Base-by-base conservation (phyloP, 768 basidiomycete genomes). In the Sporobolomyces roseus region DNA sequence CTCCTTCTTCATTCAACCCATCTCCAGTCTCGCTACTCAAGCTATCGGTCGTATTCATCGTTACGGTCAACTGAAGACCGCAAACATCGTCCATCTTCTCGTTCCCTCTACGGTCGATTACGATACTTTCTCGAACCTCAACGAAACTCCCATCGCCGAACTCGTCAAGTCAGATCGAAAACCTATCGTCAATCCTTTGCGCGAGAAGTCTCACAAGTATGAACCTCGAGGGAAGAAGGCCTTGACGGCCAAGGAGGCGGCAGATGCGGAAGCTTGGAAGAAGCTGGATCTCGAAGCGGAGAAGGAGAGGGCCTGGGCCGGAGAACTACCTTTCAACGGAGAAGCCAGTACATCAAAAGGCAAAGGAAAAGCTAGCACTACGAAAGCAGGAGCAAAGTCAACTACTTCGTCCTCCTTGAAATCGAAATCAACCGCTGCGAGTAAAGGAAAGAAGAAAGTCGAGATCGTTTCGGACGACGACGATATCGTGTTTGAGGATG, bases 51-150 rank as follows among this genome's bases (percentile, higher is more conserved):
- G 79, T 35, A 74, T 79, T 87, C 92, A 45, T 71, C 84, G 91
- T 41, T 93, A 85, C 75, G 91, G 91, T 10, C 91, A 93, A 78
- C 81, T 82, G 29, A 89, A 88, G 74, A 85, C 83, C 59, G 93
- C 94, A 48, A 82, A 85, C 60, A 86, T 94, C 64, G 90, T 87
- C 84, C 83, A 89, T 65, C 90, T 91, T 79, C 80, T 91, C 76
- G 91, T 89, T n/a, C 81, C 81, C 68, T 86, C 91, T 73, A 94
- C 92, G 7, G 92, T 93, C 74, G 93, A 96, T 78, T 84, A 88
- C 55, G 88, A 90, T 73, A 90, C 93, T 58, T 91, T 85, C 71
- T 66, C 75, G 25, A 61, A 59, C 17, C 67, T 77, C 21, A 62
- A 63, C 53, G 63, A 55, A 51, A 62, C 65, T 32, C 53, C 48